Base-by-base conservation (phyloP, 352 stramenopile genomes). In the Phytophthora brassicae region DNA sequence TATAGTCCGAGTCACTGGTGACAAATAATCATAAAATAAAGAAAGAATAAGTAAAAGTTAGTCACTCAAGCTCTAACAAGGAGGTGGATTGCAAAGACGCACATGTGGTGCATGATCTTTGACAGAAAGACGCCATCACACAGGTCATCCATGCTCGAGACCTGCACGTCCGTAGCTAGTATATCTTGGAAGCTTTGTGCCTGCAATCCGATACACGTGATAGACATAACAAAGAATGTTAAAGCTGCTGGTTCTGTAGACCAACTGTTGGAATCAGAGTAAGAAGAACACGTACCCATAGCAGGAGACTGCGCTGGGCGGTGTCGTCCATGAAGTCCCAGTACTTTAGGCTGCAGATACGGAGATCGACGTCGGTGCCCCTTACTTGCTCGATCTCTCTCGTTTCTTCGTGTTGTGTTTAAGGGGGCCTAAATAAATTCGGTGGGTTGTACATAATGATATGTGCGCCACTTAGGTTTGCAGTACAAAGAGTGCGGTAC, bases 81-180 rank as follows among this genome's bases (percentile, higher is more conserved):
- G 28, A 49, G 23, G 16, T 22, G 51, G 26, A 8, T 31, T 4
- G 4, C 8, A 31, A 49, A 26, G 41, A 77, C 80, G 58, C 73
- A 95, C 86, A 95, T 92, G 66, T 88, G 73, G 63, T 95, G 80
- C 79, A 95, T 88, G 57, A 95, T 80, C 60, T 89, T 84, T 51
- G 80, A 74, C 41, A 95, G 72, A 60, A 95, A 91, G 45, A 95
- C 81, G 52, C 86, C 86, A 56, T 95, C 84, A 50, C 77, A 84
- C 29, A 92, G 76, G 56, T 90, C 83, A 22, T 72, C 62, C 38
- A 92, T 53, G 24, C 67, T 66, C 24, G 57, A 45, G 35, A 90
- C 57, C 44, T 68, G 52, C 49, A 64, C 55, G 36, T 88, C 74
- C 38, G 64, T 68, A 20, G 71, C 77, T 38, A 89, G 49, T 33